These are phyloP conservation scores for Craterostigma plantagineum DNA, from an alignment of 257 asterid genomes.

Conservation along the genomic window DNA sequence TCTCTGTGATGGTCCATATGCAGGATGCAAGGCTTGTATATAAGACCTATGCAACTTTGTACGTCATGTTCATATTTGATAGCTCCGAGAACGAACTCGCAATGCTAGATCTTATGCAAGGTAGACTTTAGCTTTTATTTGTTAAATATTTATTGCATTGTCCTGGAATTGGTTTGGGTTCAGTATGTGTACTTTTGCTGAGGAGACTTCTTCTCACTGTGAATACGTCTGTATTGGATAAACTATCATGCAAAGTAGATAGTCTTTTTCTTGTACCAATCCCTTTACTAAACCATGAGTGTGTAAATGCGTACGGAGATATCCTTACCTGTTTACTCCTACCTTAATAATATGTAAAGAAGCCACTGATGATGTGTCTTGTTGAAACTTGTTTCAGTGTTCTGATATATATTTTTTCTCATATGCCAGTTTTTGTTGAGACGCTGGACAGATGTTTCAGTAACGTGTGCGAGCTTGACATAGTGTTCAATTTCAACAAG, in stretches of 20 bases:
- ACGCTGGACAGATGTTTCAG: constrained; percentile 82
- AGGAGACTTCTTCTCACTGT: too few relatives aligned
- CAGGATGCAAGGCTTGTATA: constrained; percentile 81
- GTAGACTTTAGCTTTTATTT: constrained; percentile 15
- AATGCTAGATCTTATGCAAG: constrained; percentile 98
- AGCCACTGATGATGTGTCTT: background rate
- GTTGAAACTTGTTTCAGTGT: background rate
- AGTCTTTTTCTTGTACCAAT: too few relatives aligned
- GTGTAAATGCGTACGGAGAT: too few relatives aligned
- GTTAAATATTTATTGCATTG: too few relatives aligned
- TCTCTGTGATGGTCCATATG: constrained; percentile 8
- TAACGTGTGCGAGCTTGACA: constrained; percentile 86
- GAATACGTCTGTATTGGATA: too few relatives aligned
- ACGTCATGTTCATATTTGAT: constrained; percentile 69
- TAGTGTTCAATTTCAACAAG: constrained; percentile 84
- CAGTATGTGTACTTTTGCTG: too few relatives aligned
- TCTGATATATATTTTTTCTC: constrained; percentile 1
- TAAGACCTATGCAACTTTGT: constrained; percentile 77
- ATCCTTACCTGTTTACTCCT: too few relatives aligned
- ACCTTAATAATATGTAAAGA: too few relatives aligned
- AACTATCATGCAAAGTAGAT: too few relatives aligned
- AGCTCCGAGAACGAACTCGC: constrained; percentile 87
- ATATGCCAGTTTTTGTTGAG: constrained; percentile 75
- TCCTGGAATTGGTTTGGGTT: too few relatives aligned
- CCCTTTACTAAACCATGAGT: too few relatives aligned